Base-by-base conservation (phyloP, 768 basidiomycete species). In the Amanita muscaria region DNA sequence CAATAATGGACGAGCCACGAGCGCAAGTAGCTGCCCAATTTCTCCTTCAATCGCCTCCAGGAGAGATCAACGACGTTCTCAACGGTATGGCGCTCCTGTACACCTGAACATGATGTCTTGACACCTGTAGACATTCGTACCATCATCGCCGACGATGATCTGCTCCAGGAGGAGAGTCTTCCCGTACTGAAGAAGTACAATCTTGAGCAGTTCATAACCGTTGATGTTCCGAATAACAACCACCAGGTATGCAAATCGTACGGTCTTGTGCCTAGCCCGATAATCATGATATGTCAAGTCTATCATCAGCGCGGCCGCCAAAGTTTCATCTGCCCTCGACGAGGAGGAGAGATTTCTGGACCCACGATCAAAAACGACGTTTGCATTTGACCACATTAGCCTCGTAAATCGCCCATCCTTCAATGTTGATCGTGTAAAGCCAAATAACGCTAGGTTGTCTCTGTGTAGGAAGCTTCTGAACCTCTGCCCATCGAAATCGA, bases 11-110 rank as follows among this genome's bases (percentile, higher is more conserved):
- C 51, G 59, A 69, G 40, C 63, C 68, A 56, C 78, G 82, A 22
- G 78, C 88, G 36, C 68, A 78, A 56, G 73, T 75, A 6, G 92
- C 85, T 18, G 80, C 86, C 19, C 71, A 70, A 24, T 88, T 96
- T 56, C 68, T 98, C 23, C 72, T 88, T 1, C 93, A 96, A 59
- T 81, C 89, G 1, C 93, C 93, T 19, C 93, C 93, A 1, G 93
- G 93, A 35, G 88, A 98, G 68, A 91, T 97, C 52, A 96, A 94
- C 62, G 93, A 97, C 66, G 92, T 96, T 14, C 70, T 97, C 43
- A 88, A 88, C 55, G 91, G 90, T 88, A 48, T 50, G 64, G n/a
- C n/a, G n/a, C n/a, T n/a, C n/a, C n/a, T n/a, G n/a, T 43, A 35
- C n/a, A 38, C 49, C 34, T 23, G 16, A 23, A 15, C 34, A 41